Percentiles rank a stretch among this genome's conserved stretches.
Evolutionary conservation across 2,329 filamentous ascomycete species (phyloP).

Genomic region (Talaromyces sp.): DNA sequence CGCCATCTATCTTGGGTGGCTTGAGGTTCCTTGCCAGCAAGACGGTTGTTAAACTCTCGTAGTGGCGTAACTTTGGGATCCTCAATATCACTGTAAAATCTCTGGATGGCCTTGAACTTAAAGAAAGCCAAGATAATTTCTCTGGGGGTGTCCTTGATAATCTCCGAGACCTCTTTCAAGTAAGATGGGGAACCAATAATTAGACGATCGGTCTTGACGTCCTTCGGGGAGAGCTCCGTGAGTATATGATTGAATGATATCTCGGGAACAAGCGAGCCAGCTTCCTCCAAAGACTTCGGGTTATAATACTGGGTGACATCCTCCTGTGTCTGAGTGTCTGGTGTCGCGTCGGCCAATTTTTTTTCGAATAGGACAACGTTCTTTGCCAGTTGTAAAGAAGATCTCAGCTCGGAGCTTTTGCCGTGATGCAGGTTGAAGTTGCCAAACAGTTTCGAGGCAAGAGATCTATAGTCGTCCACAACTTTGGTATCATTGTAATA

Average conservation of each 20-base stretch:
- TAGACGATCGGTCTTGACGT: constrained; percentile 52
- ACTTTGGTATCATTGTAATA: constrained; percentile 57
- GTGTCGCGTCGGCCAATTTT: constrained; percentile 57
- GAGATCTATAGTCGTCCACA: constrained; percentile 50
- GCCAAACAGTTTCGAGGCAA: constrained; percentile 42
- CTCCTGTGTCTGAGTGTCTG: constrained; percentile 56
- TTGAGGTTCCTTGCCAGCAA: constrained; percentile 61
- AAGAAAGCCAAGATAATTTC: constrained; percentile 62
- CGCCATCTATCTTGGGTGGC: constrained; percentile 64
- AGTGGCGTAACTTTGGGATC: constrained; percentile 60
- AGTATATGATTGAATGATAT: constrained; percentile 55
- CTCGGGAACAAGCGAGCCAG: constrained; percentile 54
- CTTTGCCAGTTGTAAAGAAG: constrained; percentile 29
- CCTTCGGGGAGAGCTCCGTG: constrained; percentile 49
- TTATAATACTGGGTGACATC: constrained; percentile 68
- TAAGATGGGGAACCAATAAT: constrained; percentile 61
- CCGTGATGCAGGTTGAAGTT: constrained; percentile 29
- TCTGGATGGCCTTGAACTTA: constrained; percentile 60
- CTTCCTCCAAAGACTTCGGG: constrained; percentile 57
- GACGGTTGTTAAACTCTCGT: constrained; percentile 57
- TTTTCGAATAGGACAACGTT: constrained; percentile 59
- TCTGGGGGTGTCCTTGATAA: constrained; percentile 53
- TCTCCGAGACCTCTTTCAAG: constrained; percentile 55
- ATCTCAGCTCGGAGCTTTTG: neutral
- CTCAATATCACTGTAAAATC: constrained; percentile 55